Evolutionary conservation across 2,329 filamentous ascomycete genomes (phyloP), one percentile per base, ranked within the genome.

Genomic region (Arthrobotrys sphaeroides): DNA sequence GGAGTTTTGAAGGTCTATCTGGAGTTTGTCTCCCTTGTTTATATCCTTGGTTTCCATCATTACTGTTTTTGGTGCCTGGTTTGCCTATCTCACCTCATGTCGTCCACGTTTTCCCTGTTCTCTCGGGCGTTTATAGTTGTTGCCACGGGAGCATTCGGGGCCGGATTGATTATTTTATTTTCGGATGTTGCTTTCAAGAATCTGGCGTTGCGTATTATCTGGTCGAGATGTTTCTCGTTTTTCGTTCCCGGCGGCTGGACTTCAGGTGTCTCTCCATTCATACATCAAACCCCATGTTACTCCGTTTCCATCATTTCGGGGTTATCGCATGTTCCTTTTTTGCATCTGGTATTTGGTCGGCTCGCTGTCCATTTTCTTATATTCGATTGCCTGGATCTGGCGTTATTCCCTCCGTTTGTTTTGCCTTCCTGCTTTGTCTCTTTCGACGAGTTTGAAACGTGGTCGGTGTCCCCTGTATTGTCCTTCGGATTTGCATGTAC

Each of bases 121-220:
- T 49, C 57, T 51, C 18, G 13, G 66, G 66, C 57, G 66, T 70
- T 70, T 31, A 5, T 43, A n/a, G n/a, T 53, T 33, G 28, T 36
- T 68, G 24, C 43, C 24, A 7, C 24, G 42, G 38, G 42, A 64
- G 49, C 67, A 72, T 64, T 42, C 59, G 16, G 59, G 47, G 18
- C 20, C 40, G 47, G 45, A 38, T 57, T 36, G 49, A 7, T 24
- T 49, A 22, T 2, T 18, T 31, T 28, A 18, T 18, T 28, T 60
- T 38, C 9, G 51, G 45, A 24, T 45, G 45, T 28, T 55, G 12
- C 18, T 53, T 61, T 45, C 42, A 36, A 53, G 65, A 61, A 51
- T 61, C 53, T 51, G 66, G 66, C 55, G 66, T 70, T 70, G 16
- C 12, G 7, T 53, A 49, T 43, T n/a, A 42, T 33, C 42, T 43